A percentile compares a stretch with the other conserved stretches of the same genome.
These are phyloP conservation scores for Enteropsectra breve DNA, from an alignment of 371 early-diverging fungal genomes.

Conservation along the genomic window DNA sequence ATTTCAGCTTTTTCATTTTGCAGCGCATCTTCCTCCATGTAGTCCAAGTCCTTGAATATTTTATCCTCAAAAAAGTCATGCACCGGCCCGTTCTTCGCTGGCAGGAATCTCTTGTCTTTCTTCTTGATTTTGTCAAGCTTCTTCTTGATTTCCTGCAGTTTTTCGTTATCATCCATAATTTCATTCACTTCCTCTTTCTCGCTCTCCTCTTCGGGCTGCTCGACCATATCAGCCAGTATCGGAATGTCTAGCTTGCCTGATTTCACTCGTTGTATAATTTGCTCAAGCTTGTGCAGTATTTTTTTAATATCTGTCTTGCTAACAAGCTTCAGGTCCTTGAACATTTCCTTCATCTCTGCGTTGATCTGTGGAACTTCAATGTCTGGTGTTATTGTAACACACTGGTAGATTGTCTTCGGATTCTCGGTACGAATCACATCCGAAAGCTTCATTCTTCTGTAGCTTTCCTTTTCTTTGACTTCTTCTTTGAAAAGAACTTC, in stretches of 20 bases:
- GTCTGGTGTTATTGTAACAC: slow-evolving; percentile 62
- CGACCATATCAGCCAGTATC: slow-evolving; percentile 22
- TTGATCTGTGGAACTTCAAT: slow-evolving; percentile 63
- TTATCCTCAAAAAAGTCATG: slow-evolving; percentile 40
- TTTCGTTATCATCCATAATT: slow-evolving; percentile 65
- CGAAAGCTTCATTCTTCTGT: slow-evolving; percentile 59
- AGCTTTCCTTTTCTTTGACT: slow-evolving; percentile 26
- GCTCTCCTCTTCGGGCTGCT: slow-evolving; percentile 30
- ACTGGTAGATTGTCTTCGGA: slow-evolving; percentile 53
- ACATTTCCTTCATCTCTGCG: slow-evolving; percentile 57
- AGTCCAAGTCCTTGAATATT: slow-evolving; percentile 34
- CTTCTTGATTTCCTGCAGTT: slow-evolving; percentile 58
- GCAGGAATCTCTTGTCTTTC: neutral
- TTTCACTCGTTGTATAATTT: slow-evolving; percentile 55
- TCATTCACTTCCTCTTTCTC: slow-evolving; percentile 53
- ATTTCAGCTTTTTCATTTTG: slow-evolving; percentile 8
- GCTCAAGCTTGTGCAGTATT: slow-evolving; percentile 51
- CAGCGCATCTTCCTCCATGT: slow-evolving; percentile 1
- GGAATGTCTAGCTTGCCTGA: slow-evolving; percentile 8
- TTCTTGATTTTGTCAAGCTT: slow-evolving; percentile 23
- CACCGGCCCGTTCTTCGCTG: too few relatives aligned
- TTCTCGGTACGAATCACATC: slow-evolving; percentile 63
- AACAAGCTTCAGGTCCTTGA: slow-evolving; percentile 53
- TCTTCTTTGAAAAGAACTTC: slow-evolving; percentile 73
- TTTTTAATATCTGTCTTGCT: slow-evolving; percentile 58